Conservation (phyloP, 768 basidiomycete genomes). For the Lentinus tigrinus region DNA sequence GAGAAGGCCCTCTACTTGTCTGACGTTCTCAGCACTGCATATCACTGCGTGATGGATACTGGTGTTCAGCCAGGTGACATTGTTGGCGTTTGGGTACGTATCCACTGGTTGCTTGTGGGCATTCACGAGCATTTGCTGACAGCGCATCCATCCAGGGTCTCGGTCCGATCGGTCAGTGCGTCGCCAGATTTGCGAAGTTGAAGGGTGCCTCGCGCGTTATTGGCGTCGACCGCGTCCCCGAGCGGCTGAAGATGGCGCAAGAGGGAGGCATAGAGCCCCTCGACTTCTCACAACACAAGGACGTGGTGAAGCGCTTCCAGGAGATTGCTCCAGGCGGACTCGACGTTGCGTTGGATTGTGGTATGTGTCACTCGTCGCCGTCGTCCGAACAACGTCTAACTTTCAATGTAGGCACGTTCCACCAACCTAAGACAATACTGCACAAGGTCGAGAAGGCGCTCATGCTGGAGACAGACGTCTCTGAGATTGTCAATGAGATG, state of each 20-base stretch:
- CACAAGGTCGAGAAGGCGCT: slow-evolving; percentile 70
- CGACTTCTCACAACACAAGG: slow-evolving; percentile 51
- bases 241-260: slow-evolving; percentile 46
- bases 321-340: slow-evolving; percentile 65
- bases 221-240: slow-evolving; percentile 63
- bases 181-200: slow-evolving; percentile 57
- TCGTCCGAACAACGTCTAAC: not conserved
- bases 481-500: slow-evolving; percentile 60
- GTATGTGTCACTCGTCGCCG: slow-evolving; percentile 29
- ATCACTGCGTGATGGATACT: slow-evolving; percentile 72
- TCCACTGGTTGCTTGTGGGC: not conserved
- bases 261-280: slow-evolving; percentile 51
- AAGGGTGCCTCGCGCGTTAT: slow-evolving; percentile 74
- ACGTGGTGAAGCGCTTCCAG: slow-evolving; percentile 52
- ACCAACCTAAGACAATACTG: slow-evolving; percentile 61
- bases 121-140: not conserved
- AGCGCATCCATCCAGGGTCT: slow-evolving; percentile 41
- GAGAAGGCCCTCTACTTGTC: slow-evolving; percentile 59
- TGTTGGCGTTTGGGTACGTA: slow-evolving; percentile 67
- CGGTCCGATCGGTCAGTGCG: slow-evolving; percentile 66
- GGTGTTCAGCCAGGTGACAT: slow-evolving; percentile 70
- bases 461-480: slow-evolving; percentile 74
- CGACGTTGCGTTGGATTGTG: slow-evolving; percentile 61
- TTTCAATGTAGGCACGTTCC: slow-evolving; percentile 45
- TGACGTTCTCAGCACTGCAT: slow-evolving; percentile 69